Percentiles rank a stretch among this genome's conserved stretches.
phyloP scores from a whole-genome alignment of 2,329 filamentous ascomycete genomes.

The Fusarium sterilihyphosum region DNA sequence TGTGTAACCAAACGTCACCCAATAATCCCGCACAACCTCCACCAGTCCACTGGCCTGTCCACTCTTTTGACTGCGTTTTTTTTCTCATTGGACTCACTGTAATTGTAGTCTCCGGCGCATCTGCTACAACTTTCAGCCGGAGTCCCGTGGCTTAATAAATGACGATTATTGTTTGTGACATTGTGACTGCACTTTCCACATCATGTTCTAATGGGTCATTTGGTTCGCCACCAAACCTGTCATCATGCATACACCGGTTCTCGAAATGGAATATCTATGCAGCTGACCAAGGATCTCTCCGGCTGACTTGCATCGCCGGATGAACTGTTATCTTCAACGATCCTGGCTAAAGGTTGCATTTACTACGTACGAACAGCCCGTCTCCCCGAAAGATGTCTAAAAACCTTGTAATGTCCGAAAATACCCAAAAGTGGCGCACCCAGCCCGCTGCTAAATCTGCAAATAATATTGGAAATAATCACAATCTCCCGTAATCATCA shows the following conservation, averaged over 20 bases:
- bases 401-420: no score
- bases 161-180: not conserved
- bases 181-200: not conserved
- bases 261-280: not conserved
- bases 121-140: not conserved
- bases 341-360: not conserved
- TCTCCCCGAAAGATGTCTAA: not conserved
- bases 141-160: not conserved
- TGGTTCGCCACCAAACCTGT: not conserved
- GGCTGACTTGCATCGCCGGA: not conserved
- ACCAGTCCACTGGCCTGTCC: not conserved
- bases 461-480: not conserved
- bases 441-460: rapidly evolving
- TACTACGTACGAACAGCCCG: rapidly evolving
- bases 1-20: not conserved
- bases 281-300: not conserved
- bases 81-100: no score
- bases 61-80: no score
- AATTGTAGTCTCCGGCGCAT: no score
- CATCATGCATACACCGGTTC: not conserved
- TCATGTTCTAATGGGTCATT: no score
- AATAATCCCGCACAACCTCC: not conserved
- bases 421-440: not conserved
- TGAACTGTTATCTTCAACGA: not conserved
- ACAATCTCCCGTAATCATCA: no score